Evolutionary conservation across 2,329 filamentous ascomycete genomes (phyloP).

Genomic region (Aspergillus ibericus): DNA sequence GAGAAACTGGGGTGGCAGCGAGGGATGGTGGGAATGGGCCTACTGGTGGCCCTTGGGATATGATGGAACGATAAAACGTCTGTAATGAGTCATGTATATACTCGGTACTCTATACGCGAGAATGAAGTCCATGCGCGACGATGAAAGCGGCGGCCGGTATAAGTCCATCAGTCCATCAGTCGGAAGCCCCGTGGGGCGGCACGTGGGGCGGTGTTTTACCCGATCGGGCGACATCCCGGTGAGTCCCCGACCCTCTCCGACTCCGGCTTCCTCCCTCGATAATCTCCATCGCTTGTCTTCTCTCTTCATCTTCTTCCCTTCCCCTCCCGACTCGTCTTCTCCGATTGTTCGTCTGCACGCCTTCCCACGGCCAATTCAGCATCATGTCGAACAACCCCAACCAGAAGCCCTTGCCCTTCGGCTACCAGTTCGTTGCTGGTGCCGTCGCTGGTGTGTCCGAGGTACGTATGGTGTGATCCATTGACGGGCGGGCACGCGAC

Average conservation of each 20-base stretch:
- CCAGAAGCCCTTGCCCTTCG: conserved; percentile 79
- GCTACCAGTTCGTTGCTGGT: conserved; percentile 94
- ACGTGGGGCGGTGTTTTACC: conserved; percentile 9
- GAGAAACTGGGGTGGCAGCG: conserved; percentile 4
- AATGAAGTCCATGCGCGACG: conserved; percentile 5
- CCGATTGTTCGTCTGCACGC: conserved; percentile 3
- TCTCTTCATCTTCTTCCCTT: conserved; percentile 10
- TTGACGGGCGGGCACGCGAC: conserved; percentile 17
- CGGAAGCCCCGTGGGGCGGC: conserved; percentile 9
- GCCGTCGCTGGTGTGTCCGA: conserved; percentile 98
- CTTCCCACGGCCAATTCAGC: conserved; percentile 20
- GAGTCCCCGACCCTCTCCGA: conserved; percentile 10
- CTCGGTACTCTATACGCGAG: too few species aligned
- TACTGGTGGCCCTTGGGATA: conserved; percentile 7
- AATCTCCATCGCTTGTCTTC: conserved; percentile 13
- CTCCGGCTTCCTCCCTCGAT: conserved; percentile 15
- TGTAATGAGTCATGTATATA: background rate
- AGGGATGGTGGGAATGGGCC: conserved; percentile 7
- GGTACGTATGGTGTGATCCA: conserved; percentile 55
- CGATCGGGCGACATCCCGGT: conserved; percentile 10
- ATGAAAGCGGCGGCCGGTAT: conserved; percentile 2
- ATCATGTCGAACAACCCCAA: conserved; percentile 61
- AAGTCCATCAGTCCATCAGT: too few species aligned
- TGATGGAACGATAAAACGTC: background rate
- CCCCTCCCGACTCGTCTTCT: background rate